Conservation (phyloP, 805 yeast genomes). For the Torulaspora gathmanii region DNA sequence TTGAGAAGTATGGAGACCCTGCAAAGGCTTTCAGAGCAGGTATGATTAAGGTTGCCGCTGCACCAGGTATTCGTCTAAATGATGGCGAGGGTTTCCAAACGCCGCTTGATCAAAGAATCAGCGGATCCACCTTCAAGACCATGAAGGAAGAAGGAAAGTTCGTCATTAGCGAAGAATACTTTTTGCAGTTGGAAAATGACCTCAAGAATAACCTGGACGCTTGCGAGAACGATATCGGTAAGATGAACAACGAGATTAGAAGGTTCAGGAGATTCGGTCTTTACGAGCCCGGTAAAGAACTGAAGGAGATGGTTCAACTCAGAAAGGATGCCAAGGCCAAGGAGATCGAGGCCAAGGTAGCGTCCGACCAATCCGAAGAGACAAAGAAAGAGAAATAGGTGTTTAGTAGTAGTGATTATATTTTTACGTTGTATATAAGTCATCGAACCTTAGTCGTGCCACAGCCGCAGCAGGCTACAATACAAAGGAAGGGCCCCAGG, state of each 20-base stretch:
- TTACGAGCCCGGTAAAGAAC: conserved; percentile 42
- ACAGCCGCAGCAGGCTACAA: no score
- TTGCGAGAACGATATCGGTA: conserved; percentile 37
- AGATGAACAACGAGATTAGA: conserved; percentile 43
- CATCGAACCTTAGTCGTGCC: neutral
- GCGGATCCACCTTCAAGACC: conserved; percentile 37
- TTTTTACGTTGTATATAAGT: conserved; percentile 2
- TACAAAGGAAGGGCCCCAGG: no score
- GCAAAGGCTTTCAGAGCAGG: conserved; percentile 75
- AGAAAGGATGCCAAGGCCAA: conserved; percentile 25
- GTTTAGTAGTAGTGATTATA: neutral
- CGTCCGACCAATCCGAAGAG: conserved; percentile 5
- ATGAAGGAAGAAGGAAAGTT: conserved; percentile 43
- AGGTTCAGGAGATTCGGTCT: conserved; percentile 67
- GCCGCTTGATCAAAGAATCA: conserved; percentile 41
- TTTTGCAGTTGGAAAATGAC: conserved; percentile 46
- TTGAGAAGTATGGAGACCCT: conserved; percentile 67
- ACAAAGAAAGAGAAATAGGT: conserved; percentile 8
- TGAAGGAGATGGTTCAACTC: conserved; percentile 24
- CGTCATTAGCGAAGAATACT: conserved; percentile 51
- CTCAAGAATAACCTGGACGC: conserved; percentile 40
- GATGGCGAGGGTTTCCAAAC: conserved; percentile 81
- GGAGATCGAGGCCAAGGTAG: conserved; percentile 18
- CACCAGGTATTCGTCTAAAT: conserved; percentile 58
- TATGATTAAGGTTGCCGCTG: conserved; percentile 51